Percentiles rank a stretch among this genome's conserved stretches.
Evolutionary conservation across 257 asterid species (phyloP).

Genomic region (Prunella vulgaris): DNA sequence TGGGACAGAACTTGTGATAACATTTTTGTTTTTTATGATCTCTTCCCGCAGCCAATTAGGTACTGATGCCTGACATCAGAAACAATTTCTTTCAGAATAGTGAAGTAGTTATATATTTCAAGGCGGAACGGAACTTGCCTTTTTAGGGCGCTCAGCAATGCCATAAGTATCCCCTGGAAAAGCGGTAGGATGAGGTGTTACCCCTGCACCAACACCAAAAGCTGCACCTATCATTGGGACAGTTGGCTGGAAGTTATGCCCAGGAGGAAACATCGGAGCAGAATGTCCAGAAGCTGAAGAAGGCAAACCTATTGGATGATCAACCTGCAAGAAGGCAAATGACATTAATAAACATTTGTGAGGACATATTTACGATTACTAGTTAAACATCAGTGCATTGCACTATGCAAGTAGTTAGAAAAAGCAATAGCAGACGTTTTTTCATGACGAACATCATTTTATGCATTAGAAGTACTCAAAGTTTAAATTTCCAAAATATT

Average conservation of each 20-base stretch:
- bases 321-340: slow-evolving; percentile 46
- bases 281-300: slow-evolving; percentile 63
- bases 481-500: too few species aligned
- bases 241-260: slow-evolving; percentile 62
- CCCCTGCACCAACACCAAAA: slow-evolving; percentile 65
- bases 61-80: slow-evolving; percentile 69
- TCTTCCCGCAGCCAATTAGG: slow-evolving; percentile 99
- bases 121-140: slow-evolving; percentile 41
- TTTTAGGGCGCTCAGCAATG: slow-evolving; percentile 78
- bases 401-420: too few species aligned
- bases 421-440: too few species aligned
- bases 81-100: slow-evolving; percentile 14
- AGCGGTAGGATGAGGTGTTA: slow-evolving; percentile 50
- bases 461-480: too few species aligned
- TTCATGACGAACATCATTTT: too few species aligned
- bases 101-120: slow-evolving; percentile 15
- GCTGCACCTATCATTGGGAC: slow-evolving; percentile 48
- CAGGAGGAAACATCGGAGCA: slow-evolving; percentile 58
- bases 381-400: too few species aligned
- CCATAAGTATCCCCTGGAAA: slow-evolving; percentile 74
- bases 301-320: slow-evolving; percentile 52
- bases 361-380: neutral
- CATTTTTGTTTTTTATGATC: slow-evolving; percentile 85
- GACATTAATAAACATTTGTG: slow-evolving; percentile 11
- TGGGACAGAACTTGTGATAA: slow-evolving; percentile 50